phyloP scores from a whole-genome alignment of 1,284 basidiomycete species.

The Tilletia walkeri region DNA sequence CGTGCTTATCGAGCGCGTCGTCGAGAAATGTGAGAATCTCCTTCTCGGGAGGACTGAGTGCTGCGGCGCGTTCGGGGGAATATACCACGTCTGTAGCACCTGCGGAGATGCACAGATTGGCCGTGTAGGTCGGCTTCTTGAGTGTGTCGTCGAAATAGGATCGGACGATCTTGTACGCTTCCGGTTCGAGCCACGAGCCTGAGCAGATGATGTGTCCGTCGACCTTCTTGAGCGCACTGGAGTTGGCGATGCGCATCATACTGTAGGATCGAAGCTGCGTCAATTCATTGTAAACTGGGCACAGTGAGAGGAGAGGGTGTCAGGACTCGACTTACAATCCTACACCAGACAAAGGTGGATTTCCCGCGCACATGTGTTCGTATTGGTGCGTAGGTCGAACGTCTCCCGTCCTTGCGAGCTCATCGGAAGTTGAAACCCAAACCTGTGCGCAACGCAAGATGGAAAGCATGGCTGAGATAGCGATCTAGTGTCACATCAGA shows the following conservation, averaged over 20 bases:
- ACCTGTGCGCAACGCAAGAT: too few species aligned
- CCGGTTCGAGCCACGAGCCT: conserved; percentile 5
- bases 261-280: not conserved
- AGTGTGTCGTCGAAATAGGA: not conserved
- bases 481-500: too few species aligned
- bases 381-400: not conserved
- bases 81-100: too few species aligned
- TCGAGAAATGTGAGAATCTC: not conserved
- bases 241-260: not conserved
- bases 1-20: not conserved
- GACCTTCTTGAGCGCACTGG: not conserved
- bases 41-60: too few species aligned
- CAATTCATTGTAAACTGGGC: not conserved
- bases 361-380: not conserved
- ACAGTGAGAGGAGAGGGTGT: not conserved
- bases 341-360: not conserved
- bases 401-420: too few species aligned
- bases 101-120: not conserved
- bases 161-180: not conserved
- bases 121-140: not conserved
- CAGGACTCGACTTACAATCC: not conserved
- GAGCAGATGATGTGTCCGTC: not conserved
- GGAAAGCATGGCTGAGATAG: too few species aligned
- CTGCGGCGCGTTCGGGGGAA: too few species aligned
- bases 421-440: too few species aligned